A percentile compares a stretch with the other conserved stretches of the same genome.
Conservation (phyloP, 495 filamentous ascomycete species). For the Penicillium silybi region DNA sequence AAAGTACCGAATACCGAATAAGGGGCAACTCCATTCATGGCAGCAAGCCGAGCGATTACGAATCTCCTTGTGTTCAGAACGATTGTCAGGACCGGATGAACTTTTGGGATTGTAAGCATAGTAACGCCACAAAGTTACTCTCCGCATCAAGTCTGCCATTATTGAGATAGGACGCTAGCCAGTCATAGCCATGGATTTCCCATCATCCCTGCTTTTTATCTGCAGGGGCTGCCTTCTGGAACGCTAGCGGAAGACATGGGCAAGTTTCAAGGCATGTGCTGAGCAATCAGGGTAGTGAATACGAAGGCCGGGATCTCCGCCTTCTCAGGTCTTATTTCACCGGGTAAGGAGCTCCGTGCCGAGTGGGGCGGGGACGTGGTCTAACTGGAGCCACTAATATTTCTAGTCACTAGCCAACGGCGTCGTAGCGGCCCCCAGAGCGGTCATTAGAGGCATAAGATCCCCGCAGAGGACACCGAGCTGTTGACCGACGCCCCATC, state of each 20-base stretch:
- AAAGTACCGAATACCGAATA: not conserved
- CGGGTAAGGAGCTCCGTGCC: constrained; percentile 6
- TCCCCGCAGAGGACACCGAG: constrained; percentile 1
- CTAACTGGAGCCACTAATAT: not conserved
- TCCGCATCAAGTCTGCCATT: not conserved
- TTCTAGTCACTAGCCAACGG: not conserved
- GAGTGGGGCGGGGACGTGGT: not conserved
- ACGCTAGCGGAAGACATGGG: constrained; percentile 15
- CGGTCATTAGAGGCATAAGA: not conserved
- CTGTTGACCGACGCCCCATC: too few species aligned
- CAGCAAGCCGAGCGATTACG: not conserved
- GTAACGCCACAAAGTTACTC: constrained; percentile 10
- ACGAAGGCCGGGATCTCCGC: not conserved
- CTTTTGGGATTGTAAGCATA: not conserved
- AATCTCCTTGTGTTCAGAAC: not conserved
- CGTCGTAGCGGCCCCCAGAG: not conserved
- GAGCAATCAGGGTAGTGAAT: too few species aligned
- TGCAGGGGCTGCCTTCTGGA: constrained; percentile 22
- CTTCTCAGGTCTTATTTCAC: not conserved
- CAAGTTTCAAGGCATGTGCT: constrained; percentile 3
- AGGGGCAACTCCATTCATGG: not conserved
- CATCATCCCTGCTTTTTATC: not conserved
- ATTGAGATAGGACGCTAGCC: not conserved
- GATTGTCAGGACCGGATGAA: not conserved
- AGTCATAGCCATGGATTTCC: not conserved